phyloP scores from a whole-genome alignment of 2,329 filamentous ascomycete species.

The Aschersonia sp. region DNA sequence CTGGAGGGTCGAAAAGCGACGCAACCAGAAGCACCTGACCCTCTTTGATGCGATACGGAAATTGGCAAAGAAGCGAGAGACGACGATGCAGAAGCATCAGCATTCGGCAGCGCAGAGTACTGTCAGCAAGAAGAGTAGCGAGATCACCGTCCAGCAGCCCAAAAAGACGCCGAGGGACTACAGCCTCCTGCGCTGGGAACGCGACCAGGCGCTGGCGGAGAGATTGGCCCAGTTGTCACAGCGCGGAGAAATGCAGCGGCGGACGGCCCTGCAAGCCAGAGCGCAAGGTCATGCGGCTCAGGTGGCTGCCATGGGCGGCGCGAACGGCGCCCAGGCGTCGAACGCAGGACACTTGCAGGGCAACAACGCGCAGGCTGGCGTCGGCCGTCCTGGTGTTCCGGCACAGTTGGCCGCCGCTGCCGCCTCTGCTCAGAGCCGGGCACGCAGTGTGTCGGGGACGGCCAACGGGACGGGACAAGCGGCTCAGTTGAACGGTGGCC shows the following conservation, averaged over 20 bases:
- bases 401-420: constrained; percentile 26
- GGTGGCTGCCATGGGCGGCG: constrained; percentile 25
- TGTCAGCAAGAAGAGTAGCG: constrained; percentile 68
- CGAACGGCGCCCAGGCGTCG: background rate
- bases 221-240: constrained; percentile 39
- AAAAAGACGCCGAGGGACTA: constrained; percentile 80
- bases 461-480: constrained; percentile 16
- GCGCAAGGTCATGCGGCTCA: constrained; percentile 30
- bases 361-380: constrained; percentile 10
- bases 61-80: constrained; percentile 85
- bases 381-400: constrained; percentile 22
- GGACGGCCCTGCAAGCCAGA: constrained; percentile 32
- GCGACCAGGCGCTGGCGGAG: constrained; percentile 55
- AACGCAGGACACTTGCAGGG: constrained; percentile 11
- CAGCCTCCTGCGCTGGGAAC: constrained; percentile 75
- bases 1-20: constrained; percentile 70
- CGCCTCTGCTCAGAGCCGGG: constrained; percentile 13
- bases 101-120: constrained; percentile 67
- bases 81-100: constrained; percentile 71
- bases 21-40: constrained; percentile 73
- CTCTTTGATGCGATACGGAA: constrained; percentile 94
- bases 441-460: constrained; percentile 8
- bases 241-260: constrained; percentile 44
- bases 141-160: constrained; percentile 35
- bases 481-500: too few relatives aligned